These are phyloP conservation scores for Neonothopanus nambi DNA, from an alignment of 1,284 basidiomycete genomes.

Conservation along the genomic window DNA sequence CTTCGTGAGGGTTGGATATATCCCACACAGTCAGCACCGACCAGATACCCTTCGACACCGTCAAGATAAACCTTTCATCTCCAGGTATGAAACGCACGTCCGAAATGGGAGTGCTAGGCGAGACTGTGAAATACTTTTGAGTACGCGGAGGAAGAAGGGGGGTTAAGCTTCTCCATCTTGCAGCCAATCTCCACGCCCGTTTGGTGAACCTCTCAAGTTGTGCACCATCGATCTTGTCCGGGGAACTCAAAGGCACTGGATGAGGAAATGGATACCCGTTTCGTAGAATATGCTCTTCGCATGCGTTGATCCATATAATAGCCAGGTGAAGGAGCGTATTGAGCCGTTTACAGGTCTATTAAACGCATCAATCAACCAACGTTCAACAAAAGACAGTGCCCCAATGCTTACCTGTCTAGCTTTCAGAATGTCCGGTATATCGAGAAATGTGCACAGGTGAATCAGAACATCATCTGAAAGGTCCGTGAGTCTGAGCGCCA, in stretches of 20 bases:
- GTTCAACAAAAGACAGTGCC: neutral
- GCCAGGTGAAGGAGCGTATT: conserved; percentile 41
- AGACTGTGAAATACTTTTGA: neutral
- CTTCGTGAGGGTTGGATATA: conserved; percentile 22
- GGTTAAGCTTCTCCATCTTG: conserved; percentile 40
- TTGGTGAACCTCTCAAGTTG: conserved; percentile 47
- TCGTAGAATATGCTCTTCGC: conserved; percentile 39
- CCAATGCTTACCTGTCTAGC: conserved; percentile 37
- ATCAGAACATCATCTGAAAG: conserved; percentile 49
- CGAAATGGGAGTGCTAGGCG: conserved; percentile 42
- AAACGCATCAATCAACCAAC: neutral
- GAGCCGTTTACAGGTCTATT: conserved; percentile 52
- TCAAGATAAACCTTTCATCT: conserved; percentile 42
- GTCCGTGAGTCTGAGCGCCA: neutral
- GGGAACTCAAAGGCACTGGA: conserved; percentile 1
- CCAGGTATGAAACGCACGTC: conserved; percentile 49
- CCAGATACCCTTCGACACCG: conserved; percentile 62
- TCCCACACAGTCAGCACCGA: conserved; percentile 53
- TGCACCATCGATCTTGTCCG: conserved; percentile 16
- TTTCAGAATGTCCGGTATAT: conserved; percentile 46
- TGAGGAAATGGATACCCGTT: conserved; percentile 49
- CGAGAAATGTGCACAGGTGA: conserved; percentile 44
- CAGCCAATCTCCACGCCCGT: conserved; percentile 42
- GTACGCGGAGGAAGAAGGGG: neutral
- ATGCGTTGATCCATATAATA: conserved; percentile 57